These are phyloP conservation scores for Bremia lactucae DNA, from an alignment of 352 stramenopile species.

Conservation along the genomic window DNA sequence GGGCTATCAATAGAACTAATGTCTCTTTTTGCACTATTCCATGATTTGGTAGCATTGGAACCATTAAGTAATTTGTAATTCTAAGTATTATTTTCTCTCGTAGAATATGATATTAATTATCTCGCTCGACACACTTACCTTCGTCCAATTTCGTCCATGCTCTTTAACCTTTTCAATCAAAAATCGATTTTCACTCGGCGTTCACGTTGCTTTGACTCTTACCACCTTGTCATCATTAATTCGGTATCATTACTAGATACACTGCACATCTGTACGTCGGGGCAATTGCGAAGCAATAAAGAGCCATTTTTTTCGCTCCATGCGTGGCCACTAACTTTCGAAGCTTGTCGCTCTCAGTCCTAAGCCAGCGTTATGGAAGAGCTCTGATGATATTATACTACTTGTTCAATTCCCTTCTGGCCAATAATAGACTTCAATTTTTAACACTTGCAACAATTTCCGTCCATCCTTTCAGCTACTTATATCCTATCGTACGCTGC, in stretches of 20 bases:
- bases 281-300: conserved; percentile 63
- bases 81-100: too few relatives aligned
- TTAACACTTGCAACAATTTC: conserved; percentile 47
- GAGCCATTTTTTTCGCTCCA: conserved; percentile 53
- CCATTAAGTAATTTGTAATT: too few relatives aligned
- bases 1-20: too few relatives aligned
- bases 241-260: conserved; percentile 62
- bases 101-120: too few relatives aligned
- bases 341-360: conserved; percentile 23
- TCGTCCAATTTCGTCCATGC: conserved; percentile 43
- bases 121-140: conserved; percentile 23
- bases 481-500: conserved; percentile 14
- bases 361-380: conserved; percentile 13
- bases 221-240: conserved; percentile 39
- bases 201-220: conserved; percentile 57
- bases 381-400: not conserved
- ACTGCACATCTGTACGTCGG: conserved; percentile 60
- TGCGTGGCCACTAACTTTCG: conserved; percentile 27
- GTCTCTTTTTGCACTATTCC: too few relatives aligned
- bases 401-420: conserved; percentile 5
- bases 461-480: conserved; percentile 21
- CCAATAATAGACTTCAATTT: conserved; percentile 32
- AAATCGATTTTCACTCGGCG: conserved; percentile 27
- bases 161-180: conserved; percentile 32
- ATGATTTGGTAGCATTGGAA: too few relatives aligned